These are phyloP conservation scores for Sphenostylis stenocarpa DNA, from an alignment of 306 rosid species.

Conservation along the genomic window DNA sequence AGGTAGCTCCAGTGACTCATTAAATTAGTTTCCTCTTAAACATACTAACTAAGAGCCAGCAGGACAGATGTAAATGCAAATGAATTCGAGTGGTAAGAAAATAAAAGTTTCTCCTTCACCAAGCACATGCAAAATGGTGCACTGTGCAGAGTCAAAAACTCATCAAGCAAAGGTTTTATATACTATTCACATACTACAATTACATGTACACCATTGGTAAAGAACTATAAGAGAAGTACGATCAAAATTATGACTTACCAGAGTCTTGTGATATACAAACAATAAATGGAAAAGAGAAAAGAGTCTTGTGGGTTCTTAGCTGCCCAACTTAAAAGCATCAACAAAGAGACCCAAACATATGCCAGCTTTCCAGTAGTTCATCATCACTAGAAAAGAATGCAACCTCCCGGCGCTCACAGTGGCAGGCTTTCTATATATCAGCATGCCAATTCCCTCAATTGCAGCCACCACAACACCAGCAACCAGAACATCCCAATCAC, in stretches of 20 bases:
- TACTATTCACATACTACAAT: conserved; percentile 26
- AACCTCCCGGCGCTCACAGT: conserved; percentile 59
- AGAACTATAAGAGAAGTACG: conserved; percentile 1
- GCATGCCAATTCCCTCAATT: conserved; percentile 93
- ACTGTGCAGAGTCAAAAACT: not conserved
- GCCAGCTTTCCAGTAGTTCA: conserved; percentile 98
- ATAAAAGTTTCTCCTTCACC: not conserved
- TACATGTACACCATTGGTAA: conserved; percentile 14
- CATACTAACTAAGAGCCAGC: not conserved
- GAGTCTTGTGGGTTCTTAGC: conserved; percentile 41
- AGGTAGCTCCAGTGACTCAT: not conserved
- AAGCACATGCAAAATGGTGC: conserved; percentile 8
- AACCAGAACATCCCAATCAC: conserved; percentile 97
- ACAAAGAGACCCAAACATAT: conserved; percentile 96
- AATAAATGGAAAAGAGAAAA: not conserved
- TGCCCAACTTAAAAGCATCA: conserved; percentile 95
- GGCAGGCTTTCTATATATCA: conserved; percentile 73
- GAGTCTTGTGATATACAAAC: conserved; percentile 17
- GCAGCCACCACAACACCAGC: conserved; percentile 96
- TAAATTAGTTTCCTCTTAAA: not conserved
- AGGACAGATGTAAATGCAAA: not conserved
- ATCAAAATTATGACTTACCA: conserved; percentile 23
- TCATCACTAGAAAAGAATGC: conserved; percentile 67
- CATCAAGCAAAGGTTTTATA: conserved; percentile 9
- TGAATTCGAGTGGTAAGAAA: not conserved